Evolutionary conservation across 768 basidiomycete genomes (phyloP), one percentile per base, ranked within the genome.

Genomic region (Collybia sordida): DNA sequence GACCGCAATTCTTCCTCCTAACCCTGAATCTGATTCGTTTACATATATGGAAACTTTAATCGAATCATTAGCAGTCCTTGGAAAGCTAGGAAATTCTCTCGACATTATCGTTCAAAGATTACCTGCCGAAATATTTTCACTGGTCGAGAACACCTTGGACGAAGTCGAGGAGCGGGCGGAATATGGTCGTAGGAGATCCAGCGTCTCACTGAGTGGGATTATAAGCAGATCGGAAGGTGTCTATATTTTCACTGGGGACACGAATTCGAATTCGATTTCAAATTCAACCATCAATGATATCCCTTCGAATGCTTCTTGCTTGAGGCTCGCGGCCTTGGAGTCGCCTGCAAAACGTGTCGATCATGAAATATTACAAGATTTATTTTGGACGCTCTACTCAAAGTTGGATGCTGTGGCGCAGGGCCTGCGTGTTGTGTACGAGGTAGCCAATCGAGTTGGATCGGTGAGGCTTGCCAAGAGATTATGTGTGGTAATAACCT

Each of bases 301-400:
- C 12, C 64, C 64, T 19, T 62, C 81, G 45, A 74, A 74, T 19
- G 73, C 84, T 0, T 80, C 83, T 15, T 67, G 68, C 19, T 67
- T 93, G 50, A 79, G 91, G 35, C 74, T 90, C 22, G 77, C 85
- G 15, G 86, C 86, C 1, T 65, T 93, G 54, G 92, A 93, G 60
- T 82, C 85, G 6, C 81, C 85, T 15, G 72, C 83, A 0, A 88
- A 85, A 54, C 79, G 82, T 25, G 72, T 77, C 15, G 90, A 97
- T 59, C 90, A 92, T 52, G 93, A 96, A 61, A 88, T 89, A 12
- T 66, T 99, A 47, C 79, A 75, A 52, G 97, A 98, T 65, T 76
- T 99, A 28, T 98, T 98, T 67, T 98, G 96, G 96, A 97, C 96
- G 2, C 63, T 96, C 14, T 99, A 93, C 64, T 97, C 93, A 14